These are phyloP conservation scores for Drosera spatulata DNA, from an alignment of 179 eudicot species.

Conservation along the genomic window DNA sequence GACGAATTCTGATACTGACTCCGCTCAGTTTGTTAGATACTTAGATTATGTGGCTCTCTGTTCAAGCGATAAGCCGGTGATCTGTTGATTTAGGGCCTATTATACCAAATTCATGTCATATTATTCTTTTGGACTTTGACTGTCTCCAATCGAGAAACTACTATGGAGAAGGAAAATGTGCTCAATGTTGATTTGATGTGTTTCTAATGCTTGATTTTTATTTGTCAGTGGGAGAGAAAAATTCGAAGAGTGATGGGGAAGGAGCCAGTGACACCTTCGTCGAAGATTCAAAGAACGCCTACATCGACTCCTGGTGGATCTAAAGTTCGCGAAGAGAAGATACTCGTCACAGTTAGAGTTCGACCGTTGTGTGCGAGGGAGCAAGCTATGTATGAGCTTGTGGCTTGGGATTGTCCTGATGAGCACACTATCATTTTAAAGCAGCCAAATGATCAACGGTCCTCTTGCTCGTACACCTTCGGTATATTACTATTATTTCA, in stretches of 20 bases:
- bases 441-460: constrained; percentile 52
- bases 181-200: too few species aligned
- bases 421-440: constrained; percentile 64
- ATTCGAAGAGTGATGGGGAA: constrained; percentile 10
- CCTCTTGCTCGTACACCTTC: constrained; percentile 48
- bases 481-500: constrained; percentile 27
- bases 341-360: constrained; percentile 80
- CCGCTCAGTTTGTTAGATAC: too few species aligned
- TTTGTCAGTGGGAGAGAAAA: too few species aligned
- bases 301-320: constrained; percentile 71
- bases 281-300: constrained; percentile 62
- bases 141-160: too few species aligned
- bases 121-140: too few species aligned
- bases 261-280: constrained; percentile 51
- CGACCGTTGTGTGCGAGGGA: constrained; percentile 78
- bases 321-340: constrained; percentile 70
- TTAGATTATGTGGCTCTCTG: too few species aligned
- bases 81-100: too few species aligned
- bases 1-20: too few species aligned
- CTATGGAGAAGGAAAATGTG: too few species aligned
- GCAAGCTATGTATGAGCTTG: constrained; percentile 60
- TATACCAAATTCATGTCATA: too few species aligned
- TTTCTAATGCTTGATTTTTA: too few species aligned
- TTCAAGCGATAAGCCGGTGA: too few species aligned
- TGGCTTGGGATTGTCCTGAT: constrained; percentile 86